Percentiles rank a stretch among this genome's conserved stretches.
These are phyloP conservation scores for Colletotrichum chrysophilum DNA, from an alignment of 2,329 filamentous ascomycete species.

Conservation along the genomic window DNA sequence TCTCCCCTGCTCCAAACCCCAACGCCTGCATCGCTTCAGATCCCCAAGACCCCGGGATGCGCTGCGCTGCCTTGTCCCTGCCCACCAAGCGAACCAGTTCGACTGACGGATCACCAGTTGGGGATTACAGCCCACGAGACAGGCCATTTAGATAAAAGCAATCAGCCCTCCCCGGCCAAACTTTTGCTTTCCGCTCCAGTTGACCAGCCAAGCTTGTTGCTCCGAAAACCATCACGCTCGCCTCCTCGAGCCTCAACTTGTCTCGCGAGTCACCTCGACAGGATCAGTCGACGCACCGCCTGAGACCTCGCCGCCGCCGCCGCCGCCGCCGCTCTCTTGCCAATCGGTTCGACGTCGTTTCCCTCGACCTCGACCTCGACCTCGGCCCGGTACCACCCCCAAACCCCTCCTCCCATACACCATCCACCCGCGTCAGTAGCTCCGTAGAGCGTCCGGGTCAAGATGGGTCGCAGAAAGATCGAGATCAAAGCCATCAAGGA, in stretches of 20 bases:
- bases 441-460: constrained; percentile 26
- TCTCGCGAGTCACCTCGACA: background rate
- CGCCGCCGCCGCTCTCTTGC: constrained; percentile 1
- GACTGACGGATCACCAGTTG: constrained; percentile 17
- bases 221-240: background rate
- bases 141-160: constrained; percentile 21
- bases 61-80: constrained; percentile 1
- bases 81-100: background rate
- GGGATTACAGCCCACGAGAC: constrained; percentile 3
- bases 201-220: constrained; percentile 17
- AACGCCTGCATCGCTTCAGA: constrained; percentile 1
- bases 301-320: constrained; percentile 16
- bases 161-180: constrained; percentile 6
- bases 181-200: constrained; percentile 8
- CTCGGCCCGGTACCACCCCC: background rate
- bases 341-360: constrained; percentile 1
- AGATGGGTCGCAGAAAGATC: constrained; percentile 98
- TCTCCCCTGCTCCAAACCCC: constrained; percentile 10
- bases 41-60: constrained; percentile 7
- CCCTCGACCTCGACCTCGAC: background rate
- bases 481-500: constrained; percentile 99
- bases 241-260: constrained; percentile 6
- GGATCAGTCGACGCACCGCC: constrained; percentile 7
- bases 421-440: background rate
- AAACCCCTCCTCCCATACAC: background rate